A percentile compares a stretch with the other conserved stretches of the same genome.
These are phyloP conservation scores for Camillea tinctor DNA, from an alignment of 2,329 filamentous ascomycete genomes.

Conservation along the genomic window DNA sequence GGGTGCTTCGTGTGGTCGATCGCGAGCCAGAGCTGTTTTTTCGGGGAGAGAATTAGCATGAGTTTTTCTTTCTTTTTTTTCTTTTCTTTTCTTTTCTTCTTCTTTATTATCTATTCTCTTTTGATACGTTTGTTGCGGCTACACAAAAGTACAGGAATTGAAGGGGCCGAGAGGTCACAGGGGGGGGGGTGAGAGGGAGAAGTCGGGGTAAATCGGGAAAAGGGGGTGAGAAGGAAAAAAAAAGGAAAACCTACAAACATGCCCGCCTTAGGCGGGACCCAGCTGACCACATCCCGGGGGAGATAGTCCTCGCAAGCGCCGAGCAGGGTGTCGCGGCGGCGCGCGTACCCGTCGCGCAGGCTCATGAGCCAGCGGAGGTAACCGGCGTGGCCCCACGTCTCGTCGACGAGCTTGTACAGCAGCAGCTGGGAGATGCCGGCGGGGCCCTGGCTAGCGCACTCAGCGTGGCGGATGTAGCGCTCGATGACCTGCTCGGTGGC, in stretches of 20 bases:
- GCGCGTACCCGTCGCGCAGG: conserved; percentile 77
- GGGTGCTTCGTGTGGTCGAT: conserved; percentile 69
- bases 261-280: conserved; percentile 77
- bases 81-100: no score
- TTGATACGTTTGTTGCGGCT: no score
- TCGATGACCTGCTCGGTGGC: conserved; percentile 82
- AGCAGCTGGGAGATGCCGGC: conserved; percentile 81
- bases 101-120: neutral
- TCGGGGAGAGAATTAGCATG: no score
- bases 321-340: conserved; percentile 73
- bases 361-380: conserved; percentile 89
- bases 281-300: conserved; percentile 71
- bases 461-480: conserved; percentile 77
- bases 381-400: conserved; percentile 88
- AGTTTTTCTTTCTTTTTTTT: neutral
- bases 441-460: conserved; percentile 82
- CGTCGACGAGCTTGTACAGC: conserved; percentile 86
- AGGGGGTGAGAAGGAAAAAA: neutral
- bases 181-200: no score
- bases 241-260: conserved; percentile 76
- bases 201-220: neutral
- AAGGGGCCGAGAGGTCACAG: no score
- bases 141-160: neutral
- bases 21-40: conserved; percentile 65
- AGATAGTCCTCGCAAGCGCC: conserved; percentile 77